Evolutionary conservation across 345 rosid species (phyloP).

Genomic region (Populus deltoides): DNA sequence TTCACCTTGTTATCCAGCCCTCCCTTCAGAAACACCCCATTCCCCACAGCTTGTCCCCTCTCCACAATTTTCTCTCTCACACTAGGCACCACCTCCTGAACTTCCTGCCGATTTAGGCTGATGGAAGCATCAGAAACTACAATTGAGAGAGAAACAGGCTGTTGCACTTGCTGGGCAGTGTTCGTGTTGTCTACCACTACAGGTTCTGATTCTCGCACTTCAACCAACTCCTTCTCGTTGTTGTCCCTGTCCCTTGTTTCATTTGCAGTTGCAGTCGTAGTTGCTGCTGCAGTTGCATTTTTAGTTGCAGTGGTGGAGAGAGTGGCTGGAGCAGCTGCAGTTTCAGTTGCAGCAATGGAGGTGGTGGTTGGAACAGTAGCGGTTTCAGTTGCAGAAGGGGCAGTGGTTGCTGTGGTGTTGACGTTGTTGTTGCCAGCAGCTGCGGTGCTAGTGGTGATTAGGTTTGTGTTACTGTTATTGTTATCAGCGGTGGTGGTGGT

Average conservation of each 20-base stretch:
- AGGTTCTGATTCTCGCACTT: slow-evolving; percentile 31
- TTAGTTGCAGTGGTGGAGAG: not conserved
- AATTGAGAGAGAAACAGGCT: slow-evolving; percentile 17
- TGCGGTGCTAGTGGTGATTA: not conserved
- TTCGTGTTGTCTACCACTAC: slow-evolving; percentile 32
- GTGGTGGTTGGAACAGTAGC: not conserved
- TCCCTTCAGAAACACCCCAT: slow-evolving; percentile 43
- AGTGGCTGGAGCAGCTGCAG: not conserved
- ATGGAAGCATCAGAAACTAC: slow-evolving; percentile 42
- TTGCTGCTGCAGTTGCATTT: not conserved
- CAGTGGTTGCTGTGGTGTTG: not conserved
- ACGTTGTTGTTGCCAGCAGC: not conserved
- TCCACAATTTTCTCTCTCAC: slow-evolving; percentile 3
- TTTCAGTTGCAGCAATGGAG: not conserved
- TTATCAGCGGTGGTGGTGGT: not conserved
- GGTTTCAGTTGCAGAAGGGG: not conserved
- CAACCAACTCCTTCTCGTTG: slow-evolving; percentile 28
- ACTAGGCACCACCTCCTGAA: slow-evolving; percentile 5
- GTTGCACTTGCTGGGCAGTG: slow-evolving; percentile 29
- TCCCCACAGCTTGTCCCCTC: slow-evolving; percentile 30
- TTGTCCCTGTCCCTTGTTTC: not conserved
- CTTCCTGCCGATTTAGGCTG: slow-evolving; percentile 31
- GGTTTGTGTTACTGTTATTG: not conserved
- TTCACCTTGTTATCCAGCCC: slow-evolving; percentile 43
- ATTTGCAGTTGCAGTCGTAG: not conserved